Evolutionary conservation across 805 yeast genomes (phyloP).

Genomic region (Metschnikowia arizonensis): DNA sequence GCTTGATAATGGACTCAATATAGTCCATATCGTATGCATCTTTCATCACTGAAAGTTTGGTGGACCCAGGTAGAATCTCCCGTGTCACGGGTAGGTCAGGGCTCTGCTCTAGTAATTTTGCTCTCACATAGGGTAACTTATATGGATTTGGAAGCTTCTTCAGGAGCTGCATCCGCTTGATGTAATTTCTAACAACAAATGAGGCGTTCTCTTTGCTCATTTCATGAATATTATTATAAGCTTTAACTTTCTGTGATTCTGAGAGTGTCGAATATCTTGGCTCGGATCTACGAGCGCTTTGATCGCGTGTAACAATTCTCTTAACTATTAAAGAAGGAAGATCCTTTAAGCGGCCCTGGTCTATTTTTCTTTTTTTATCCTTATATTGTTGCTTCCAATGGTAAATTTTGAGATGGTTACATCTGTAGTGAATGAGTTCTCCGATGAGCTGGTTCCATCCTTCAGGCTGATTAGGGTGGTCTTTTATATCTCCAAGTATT

Average conservation of each 20-base stretch:
- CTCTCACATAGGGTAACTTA: conserved; percentile 27
- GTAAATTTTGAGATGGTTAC: conserved; percentile 10
- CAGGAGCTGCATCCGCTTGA: conserved; percentile 26
- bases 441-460: conserved; percentile 14
- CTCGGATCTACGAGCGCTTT: not conserved
- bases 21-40: conserved; percentile 32
- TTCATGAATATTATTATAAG: conserved; percentile 13
- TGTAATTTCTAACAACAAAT: conserved; percentile 25
- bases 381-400: conserved; percentile 20
- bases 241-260: conserved; percentile 4
- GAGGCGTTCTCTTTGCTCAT: conserved; percentile 15
- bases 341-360: conserved; percentile 10
- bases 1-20: conserved; percentile 30
- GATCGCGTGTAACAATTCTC: conserved; percentile 9
- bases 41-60: conserved; percentile 18
- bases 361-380: conserved; percentile 10
- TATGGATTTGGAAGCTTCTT: conserved; percentile 31
- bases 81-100: conserved; percentile 11
- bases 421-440: conserved; percentile 16
- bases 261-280: not conserved
- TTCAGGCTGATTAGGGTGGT: conserved; percentile 4
- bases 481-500: conserved; percentile 7
- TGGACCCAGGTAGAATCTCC: conserved; percentile 24
- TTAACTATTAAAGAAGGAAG: conserved; percentile 11
- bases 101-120: conserved; percentile 8